These are phyloP conservation scores for Russula earlei DNA, from an alignment of 768 basidiomycete genomes.

Conservation along the genomic window DNA sequence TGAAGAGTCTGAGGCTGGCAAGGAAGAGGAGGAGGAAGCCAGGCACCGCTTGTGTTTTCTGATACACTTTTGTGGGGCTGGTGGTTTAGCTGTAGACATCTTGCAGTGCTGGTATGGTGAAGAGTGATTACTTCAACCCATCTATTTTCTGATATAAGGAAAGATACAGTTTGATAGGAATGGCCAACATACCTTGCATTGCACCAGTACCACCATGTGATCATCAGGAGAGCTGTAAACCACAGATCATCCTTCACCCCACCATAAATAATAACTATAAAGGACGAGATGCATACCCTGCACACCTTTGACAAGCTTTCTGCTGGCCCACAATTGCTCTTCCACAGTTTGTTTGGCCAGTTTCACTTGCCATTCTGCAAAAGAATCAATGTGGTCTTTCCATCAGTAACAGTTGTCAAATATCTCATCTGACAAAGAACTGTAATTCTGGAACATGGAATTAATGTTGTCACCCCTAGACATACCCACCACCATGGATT, in stretches of 20 bases:
- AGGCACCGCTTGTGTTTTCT: no score
- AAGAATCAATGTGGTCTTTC: constrained; percentile 18
- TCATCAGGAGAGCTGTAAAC: constrained; percentile 45
- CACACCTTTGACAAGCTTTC: constrained; percentile 11
- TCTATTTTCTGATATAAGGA: constrained; percentile 28
- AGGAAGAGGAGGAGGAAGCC: no score
- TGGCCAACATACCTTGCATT: constrained; percentile 47
- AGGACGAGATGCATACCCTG: constrained; percentile 8
- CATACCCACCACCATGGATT: constrained; percentile 34
- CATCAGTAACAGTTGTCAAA: constrained; percentile 17
- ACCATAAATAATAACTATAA: neutral
- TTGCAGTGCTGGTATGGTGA: no score
- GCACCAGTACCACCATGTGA: constrained; percentile 68
- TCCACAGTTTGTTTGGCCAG: constrained; percentile 14
- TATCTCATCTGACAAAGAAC: constrained; percentile 20
- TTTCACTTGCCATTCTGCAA: constrained; percentile 19
- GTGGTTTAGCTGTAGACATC: no score
- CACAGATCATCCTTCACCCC: neutral
- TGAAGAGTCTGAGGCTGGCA: no score
- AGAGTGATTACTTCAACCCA: constrained; percentile 75
- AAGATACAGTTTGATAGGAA: neutral
- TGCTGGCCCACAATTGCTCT: constrained; percentile 13
- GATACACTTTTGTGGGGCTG: no score
- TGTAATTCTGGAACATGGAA: neutral
- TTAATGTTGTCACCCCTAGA: neutral